phyloP scores from a whole-genome alignment of 257 asterid species.

The Rauvolfia tetraphylla region DNA sequence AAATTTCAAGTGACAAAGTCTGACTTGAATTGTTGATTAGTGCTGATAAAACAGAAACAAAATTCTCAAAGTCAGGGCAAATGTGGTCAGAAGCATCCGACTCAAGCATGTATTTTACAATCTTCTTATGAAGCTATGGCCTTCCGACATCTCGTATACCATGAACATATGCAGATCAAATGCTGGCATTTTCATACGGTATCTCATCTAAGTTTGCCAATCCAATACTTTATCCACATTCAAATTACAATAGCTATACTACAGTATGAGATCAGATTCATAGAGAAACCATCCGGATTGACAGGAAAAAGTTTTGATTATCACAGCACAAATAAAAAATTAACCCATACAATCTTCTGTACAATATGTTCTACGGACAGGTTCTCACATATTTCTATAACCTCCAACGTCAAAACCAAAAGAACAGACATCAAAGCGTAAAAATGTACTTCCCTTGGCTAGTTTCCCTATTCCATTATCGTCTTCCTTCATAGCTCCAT shows the following conservation, averaged over 20 bases:
- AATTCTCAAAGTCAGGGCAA: background rate
- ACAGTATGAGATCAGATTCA: background rate
- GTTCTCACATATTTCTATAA: background rate
- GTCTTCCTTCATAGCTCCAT: background rate
- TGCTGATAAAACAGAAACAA: background rate
- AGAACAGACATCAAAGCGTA: background rate
- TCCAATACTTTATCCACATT: background rate
- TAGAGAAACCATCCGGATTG: background rate
- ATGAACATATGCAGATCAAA: background rate
- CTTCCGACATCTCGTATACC: background rate
- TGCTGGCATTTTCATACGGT: background rate
- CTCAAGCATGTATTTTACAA: background rate
- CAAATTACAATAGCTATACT: background rate
- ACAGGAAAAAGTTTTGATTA: background rate
- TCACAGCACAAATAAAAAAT: background rate
- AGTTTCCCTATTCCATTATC: background rate
- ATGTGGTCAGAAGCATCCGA: background rate
- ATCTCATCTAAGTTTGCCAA: background rate
- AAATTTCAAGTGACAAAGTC: background rate
- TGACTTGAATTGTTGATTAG: background rate
- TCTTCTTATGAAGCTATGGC: background rate
- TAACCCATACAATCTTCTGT: background rate
- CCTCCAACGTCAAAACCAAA: background rate
- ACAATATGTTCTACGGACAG: background rate
- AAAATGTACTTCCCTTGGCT: background rate